Base-by-base conservation (phyloP, 352 stramenopile species). In the Phytophthora lateralis region DNA sequence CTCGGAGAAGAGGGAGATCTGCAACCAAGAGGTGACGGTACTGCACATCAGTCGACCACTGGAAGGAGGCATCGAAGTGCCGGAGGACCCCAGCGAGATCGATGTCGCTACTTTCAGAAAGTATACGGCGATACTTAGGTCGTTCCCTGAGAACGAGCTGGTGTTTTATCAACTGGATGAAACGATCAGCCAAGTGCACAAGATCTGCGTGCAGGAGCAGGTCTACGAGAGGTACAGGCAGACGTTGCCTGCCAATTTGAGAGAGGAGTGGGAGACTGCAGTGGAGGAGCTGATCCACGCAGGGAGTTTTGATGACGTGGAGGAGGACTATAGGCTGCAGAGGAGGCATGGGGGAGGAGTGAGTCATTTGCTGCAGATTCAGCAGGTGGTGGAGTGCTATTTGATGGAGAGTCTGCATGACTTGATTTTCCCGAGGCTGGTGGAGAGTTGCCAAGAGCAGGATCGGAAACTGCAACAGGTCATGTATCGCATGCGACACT, bases 321-420 rank as follows among this genome's bases (percentile, higher is more conserved):
- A 73, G 29, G 64, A 76, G 50, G 55, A 54, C 21, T 46, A 62
- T 41, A 66, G 44, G 45, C 43, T 54, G 32, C 59, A 38, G 35
- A 64, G 43, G 60, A 50, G 51, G 30, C 51, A 71, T 7, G 55
- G 53, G 8, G 61, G 66, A 20, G 59, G 58, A 42, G 53, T 60
- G 14, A 62, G 50, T 42, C 79, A 90, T 45, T 48, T 84, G 35
- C 54, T 93, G 24, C 80, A 85, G 64, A 89, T 91, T 46, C 77
- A 90, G 27, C 85, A 93, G 12, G 82, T 91, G 3, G 79, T 91
- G 38, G 85, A 93, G 74, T 91, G 80, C 60, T 93, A 90, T 58
- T 60, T 93, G 51, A 88, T 91, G 73, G 82, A 91, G 59, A 66
- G 82, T 55, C 53, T 91, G 14, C 82, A 93, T 35, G 66, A 73